Conservation (phyloP, 306 rosid species). For the Prunus padus region DNA sequence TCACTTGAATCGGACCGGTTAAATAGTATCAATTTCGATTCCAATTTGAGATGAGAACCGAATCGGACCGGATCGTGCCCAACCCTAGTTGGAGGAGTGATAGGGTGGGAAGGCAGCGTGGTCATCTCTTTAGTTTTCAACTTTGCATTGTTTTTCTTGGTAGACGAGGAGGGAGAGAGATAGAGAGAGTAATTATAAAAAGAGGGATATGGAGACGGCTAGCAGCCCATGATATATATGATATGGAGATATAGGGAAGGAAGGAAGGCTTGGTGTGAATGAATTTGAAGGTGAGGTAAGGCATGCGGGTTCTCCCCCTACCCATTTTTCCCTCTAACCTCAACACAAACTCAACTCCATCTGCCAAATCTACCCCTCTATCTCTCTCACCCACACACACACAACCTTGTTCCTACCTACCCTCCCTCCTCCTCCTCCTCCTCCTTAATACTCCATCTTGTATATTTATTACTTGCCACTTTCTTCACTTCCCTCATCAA, state of each 20-base stretch:
- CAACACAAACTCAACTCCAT: slow-evolving; percentile 5
- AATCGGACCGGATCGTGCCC: no score
- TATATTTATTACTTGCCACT: background rate
- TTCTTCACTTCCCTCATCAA: background rate
- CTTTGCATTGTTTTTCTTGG: no score
- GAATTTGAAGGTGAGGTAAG: slow-evolving; percentile 26
- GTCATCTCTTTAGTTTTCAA: no score
- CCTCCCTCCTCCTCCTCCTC: background rate
- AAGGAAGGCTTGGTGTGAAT: background rate
- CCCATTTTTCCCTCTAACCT: background rate
- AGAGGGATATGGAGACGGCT: background rate
- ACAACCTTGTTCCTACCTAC: slow-evolving; percentile 19
- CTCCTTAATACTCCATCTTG: background rate
- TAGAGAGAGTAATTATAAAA: no score
- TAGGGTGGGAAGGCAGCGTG: no score
- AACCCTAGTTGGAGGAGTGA: no score
- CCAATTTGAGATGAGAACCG: no score
- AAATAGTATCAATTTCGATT: no score
- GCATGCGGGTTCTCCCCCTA: slow-evolving; percentile 10
- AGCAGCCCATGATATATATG: background rate
- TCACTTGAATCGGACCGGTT: no score
- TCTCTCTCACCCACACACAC: slow-evolving; percentile 26
- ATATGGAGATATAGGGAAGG: background rate
- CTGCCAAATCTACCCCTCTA: slow-evolving; percentile 28
- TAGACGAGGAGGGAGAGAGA: no score